Evolutionary conservation across 2,329 filamentous ascomycete genomes (phyloP), one percentile per base, ranked within the genome.

Genomic region (Neocucurbitaria cava): DNA sequence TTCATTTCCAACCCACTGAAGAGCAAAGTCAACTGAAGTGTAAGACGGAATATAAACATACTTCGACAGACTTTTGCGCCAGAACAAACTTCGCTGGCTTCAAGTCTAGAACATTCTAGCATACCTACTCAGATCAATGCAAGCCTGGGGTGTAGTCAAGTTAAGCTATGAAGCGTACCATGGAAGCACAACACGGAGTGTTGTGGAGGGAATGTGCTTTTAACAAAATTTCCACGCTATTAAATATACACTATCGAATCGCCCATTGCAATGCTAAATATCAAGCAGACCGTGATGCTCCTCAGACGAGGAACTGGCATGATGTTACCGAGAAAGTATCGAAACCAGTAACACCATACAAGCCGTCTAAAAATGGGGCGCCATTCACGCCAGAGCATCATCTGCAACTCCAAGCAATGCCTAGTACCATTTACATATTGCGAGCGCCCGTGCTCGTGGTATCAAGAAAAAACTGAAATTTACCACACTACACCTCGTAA

Each of bases 401-500:
- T 13, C n/a, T 18, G 20, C 49, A 66, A 68, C 65, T 58, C 65
- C 63, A 53, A 15, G 33, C 45, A 54, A 52, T 51, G 45, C 41
- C 57, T 55, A 46, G 50, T 50, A 39, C 24, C n/a, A 40, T 56
- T 47, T 57, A 58, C 51, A 58, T 61, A 55, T 47, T 54, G 26
- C 45, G 35, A 53, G 44, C 44, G 33, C 38, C 46, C 36, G 42
- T 52, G 56, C 58, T 52, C 58, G 47, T 66, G 63, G 58, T 64
- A 64, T 58, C 52, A 55, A 56, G n/a, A 31, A 62, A 64, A 59
- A 56, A 65, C 65, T 41, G 51, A 56, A 58, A 53, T 47, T 51
- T 52, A 49, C 54, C 59, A 53, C 59, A 57, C 54, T 17, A 55
- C 56, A 51, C 58, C 49, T 67, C 67, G 59, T 70, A 52, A 69